Evolutionary conservation across 179 eudicot species (phyloP).

Genomic region (Beta corolliflora): DNA sequence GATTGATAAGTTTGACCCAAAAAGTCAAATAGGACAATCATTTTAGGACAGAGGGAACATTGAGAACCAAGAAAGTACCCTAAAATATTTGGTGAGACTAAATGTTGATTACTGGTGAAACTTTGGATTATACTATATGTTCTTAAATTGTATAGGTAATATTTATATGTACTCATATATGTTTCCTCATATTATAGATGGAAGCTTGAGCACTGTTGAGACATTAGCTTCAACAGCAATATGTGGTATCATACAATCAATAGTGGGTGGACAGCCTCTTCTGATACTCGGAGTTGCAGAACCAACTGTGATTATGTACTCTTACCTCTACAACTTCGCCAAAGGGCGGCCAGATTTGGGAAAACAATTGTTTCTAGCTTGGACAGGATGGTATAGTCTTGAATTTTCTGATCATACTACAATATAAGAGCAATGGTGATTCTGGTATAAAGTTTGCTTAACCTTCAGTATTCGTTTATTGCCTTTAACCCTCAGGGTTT

Average conservation of each 20-base stretch:
- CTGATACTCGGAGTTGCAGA: constrained; percentile 76
- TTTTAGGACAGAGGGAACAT: too few species aligned
- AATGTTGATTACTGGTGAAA: too few species aligned
- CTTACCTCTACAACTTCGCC: constrained; percentile 64
- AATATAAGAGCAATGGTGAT: background rate
- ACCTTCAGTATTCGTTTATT: background rate
- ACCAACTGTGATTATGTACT: constrained; percentile 78
- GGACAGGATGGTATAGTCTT: constrained; percentile 58
- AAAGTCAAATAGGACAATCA: too few species aligned
- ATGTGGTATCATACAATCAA: constrained; percentile 74
- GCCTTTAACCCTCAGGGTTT: constrained; percentile 46
- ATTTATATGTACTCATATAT: background rate
- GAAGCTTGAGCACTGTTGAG: constrained; percentile 81
- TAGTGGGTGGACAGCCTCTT: constrained; percentile 74
- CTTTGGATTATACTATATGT: too few species aligned
- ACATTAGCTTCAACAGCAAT: constrained; percentile 78
- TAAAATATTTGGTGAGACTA: background rate
- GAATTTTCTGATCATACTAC: background rate
- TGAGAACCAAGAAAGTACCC: too few species aligned
- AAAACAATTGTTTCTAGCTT: constrained; percentile 51
- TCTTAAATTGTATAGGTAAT: background rate
- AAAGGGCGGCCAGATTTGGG: constrained; percentile 55
- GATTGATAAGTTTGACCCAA: too few species aligned
- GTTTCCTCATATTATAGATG: constrained; percentile 39
- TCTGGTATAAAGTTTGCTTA: background rate